Evolutionary conservation across 805 yeast species (phyloP).

Genomic region (Pichia kluyveri): DNA sequence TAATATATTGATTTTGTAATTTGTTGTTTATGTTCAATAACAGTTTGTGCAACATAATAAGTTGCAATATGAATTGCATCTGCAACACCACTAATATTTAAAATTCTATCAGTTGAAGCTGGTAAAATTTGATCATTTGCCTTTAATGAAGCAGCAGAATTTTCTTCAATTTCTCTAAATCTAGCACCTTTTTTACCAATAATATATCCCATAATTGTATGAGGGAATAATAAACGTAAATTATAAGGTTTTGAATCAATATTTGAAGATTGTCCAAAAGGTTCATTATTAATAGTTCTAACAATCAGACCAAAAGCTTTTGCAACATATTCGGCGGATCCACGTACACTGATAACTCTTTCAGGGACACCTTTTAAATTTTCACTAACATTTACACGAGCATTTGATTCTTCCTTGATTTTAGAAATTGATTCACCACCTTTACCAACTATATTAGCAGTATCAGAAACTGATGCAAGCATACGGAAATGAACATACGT

Average conservation of each 20-base stretch:
- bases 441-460: slow-evolving; percentile 67
- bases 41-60: slow-evolving; percentile 62
- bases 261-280: slow-evolving; percentile 53
- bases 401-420: slow-evolving; percentile 53
- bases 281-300: slow-evolving; percentile 57
- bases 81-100: slow-evolving; percentile 68
- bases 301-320: slow-evolving; percentile 71
- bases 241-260: slow-evolving; percentile 45
- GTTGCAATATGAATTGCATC: slow-evolving; percentile 83
- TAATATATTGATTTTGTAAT: slow-evolving; percentile 49
- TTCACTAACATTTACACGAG: slow-evolving; percentile 64
- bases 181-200: slow-evolving; percentile 71
- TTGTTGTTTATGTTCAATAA: slow-evolving; percentile 51
- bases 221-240: slow-evolving; percentile 62
- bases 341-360: slow-evolving; percentile 65
- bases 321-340: slow-evolving; percentile 70
- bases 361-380: slow-evolving; percentile 65
- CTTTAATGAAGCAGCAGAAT: slow-evolving; percentile 65
- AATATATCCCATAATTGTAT: slow-evolving; percentile 69
- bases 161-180: slow-evolving; percentile 74
- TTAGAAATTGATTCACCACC: slow-evolving; percentile 68
- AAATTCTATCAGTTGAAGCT: slow-evolving; percentile 66
- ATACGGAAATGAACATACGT: slow-evolving; percentile 62
- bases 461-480: slow-evolving; percentile 69
- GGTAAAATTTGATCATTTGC: slow-evolving; percentile 70